Evolutionary conservation across 306 rosid species (phyloP), one percentile per base, ranked within the genome.

Genomic region (Rubus parviflorus): DNA sequence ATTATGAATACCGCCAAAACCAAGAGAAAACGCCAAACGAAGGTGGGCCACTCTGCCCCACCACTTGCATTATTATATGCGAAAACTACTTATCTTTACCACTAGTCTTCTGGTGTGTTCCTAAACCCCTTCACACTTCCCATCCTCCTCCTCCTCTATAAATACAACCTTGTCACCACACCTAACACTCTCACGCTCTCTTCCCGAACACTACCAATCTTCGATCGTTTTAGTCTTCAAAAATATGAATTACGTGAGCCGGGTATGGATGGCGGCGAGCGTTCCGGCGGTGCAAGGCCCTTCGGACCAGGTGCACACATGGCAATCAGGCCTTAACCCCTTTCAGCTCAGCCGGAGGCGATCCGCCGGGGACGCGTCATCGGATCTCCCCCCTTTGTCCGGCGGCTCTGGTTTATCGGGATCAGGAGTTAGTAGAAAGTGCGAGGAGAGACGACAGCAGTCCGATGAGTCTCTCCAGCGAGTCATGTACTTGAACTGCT

Each of bases 401-500:
- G 83, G 89, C 6, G 75, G 85, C 4, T 81, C 92, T 12, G 93
- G 82, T 9, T 17, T 75, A n/a, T 9, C 83, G 10, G 83, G 82
- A 22, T 23, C 81, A 8, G 83, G 84, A 43, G 37, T 72, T 1
- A 8, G 63, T 37, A 89, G 80, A 40, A 85, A 8, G 43, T 48
- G 83, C 12, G 91, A 88, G 30, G 86, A 86, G 4, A 79, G 73
- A n/a, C 75, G 70, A 45, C 73, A 35, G 42, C 89, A 89, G 42
- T 64, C 91, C 8, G 97, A 94, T 23, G 98, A 95, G 68, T 92
- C 97, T 77, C 87, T 95, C 45, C 81, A 86, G 77, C 77, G 85
- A 74, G 97, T 95, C 37, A 94, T 94, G 98, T 95, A 89, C 90
- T 65, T 92, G 86, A 95, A 84, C 76, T 95, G 98, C 77, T 95